These are phyloP conservation scores for Boletellus ananas DNA, from an alignment of 768 basidiomycete genomes.

Conservation along the genomic window DNA sequence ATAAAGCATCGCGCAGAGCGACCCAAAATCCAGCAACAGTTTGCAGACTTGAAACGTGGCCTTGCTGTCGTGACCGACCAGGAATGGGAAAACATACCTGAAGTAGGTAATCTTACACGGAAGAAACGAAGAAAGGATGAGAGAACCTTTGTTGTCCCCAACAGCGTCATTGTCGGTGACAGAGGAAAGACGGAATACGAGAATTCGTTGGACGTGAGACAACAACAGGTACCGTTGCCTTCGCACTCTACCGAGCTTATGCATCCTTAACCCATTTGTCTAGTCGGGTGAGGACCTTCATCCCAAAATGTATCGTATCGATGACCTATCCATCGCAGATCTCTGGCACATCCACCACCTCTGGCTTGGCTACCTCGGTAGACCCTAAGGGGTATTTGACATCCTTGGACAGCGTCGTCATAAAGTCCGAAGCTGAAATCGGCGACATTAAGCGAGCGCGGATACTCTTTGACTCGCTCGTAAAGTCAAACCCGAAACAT, in stretches of 20 bases:
- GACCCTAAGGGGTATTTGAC: slow-evolving; percentile 99
- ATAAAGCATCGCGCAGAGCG: slow-evolving; percentile 79
- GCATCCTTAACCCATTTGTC: slow-evolving; percentile 3
- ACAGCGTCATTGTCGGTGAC: slow-evolving; percentile 88
- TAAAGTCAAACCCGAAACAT: slow-evolving; percentile 97
- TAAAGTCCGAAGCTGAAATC: slow-evolving; percentile 94
- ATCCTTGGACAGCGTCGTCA: slow-evolving; percentile 83
- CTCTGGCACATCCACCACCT: slow-evolving; percentile 66
- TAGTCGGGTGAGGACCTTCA: slow-evolving; percentile 40
- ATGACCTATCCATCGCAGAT: slow-evolving; percentile 43
- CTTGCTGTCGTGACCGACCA: slow-evolving; percentile 80
- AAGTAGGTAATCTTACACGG: slow-evolving; percentile 93
- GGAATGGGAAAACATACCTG: slow-evolving; percentile 94
- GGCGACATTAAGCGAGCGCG: slow-evolving; percentile 67
- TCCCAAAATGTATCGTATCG: background rate
- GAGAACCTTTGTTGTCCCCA: slow-evolving; percentile 84
- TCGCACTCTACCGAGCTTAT: background rate
- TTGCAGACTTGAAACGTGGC: slow-evolving; percentile 91
- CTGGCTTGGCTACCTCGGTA: slow-evolving; percentile 80
- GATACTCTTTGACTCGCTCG: slow-evolving; percentile 93
- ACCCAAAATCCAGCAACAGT: slow-evolving; percentile 95
- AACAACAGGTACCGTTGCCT: slow-evolving; percentile 61
- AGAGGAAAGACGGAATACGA: slow-evolving; percentile 72
- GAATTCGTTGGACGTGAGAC: slow-evolving; percentile 66
- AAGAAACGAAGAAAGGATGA: slow-evolving; percentile 87